Percentiles rank a stretch among this genome's conserved stretches.
These are phyloP conservation scores for Xerocomellus dryophilus DNA, from an alignment of 768 basidiomycete species.

Conservation along the genomic window DNA sequence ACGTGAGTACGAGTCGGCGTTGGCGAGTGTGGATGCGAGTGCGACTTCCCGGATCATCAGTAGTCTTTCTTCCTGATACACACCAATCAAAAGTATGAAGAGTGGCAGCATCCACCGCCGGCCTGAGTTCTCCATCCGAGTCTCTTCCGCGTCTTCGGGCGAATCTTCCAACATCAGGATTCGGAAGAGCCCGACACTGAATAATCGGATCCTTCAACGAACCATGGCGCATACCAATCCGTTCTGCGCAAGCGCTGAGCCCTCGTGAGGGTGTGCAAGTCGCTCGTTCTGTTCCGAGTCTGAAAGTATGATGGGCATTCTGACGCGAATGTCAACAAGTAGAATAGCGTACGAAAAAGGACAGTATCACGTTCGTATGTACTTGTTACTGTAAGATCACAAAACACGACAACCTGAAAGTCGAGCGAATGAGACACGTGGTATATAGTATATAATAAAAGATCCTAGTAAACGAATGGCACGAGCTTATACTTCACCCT, in stretches of 20 bases:
- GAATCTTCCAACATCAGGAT: constrained; percentile 39
- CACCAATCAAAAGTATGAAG: constrained; percentile 73
- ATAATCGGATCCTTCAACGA: constrained; percentile 53
- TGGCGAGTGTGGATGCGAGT: constrained; percentile 57
- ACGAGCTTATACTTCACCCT: constrained; percentile 10
- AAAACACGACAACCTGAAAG: too few relatives aligned
- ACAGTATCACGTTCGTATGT: too few relatives aligned
- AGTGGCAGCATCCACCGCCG: constrained; percentile 86
- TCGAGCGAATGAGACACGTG: too few relatives aligned
- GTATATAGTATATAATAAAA: too few relatives aligned
- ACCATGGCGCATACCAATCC: background rate
- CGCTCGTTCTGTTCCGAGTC: constrained; percentile 39
- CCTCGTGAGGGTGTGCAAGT: constrained; percentile 52
- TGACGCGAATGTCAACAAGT: background rate
- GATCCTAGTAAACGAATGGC: constrained; percentile 3
- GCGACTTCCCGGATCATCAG: constrained; percentile 73
- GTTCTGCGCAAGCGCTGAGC: background rate
- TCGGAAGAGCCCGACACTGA: constrained; percentile 32
- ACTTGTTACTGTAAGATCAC: too few relatives aligned
- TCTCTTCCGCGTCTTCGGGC: constrained; percentile 83
- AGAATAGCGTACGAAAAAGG: background rate
- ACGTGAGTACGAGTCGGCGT: constrained; percentile 44
- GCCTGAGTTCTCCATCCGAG: constrained; percentile 91
- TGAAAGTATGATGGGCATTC: constrained; percentile 37
- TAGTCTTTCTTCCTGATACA: constrained; percentile 79